Conservation (phyloP, 1,284 basidiomycete species). For the Stereum hirsutum region DNA sequence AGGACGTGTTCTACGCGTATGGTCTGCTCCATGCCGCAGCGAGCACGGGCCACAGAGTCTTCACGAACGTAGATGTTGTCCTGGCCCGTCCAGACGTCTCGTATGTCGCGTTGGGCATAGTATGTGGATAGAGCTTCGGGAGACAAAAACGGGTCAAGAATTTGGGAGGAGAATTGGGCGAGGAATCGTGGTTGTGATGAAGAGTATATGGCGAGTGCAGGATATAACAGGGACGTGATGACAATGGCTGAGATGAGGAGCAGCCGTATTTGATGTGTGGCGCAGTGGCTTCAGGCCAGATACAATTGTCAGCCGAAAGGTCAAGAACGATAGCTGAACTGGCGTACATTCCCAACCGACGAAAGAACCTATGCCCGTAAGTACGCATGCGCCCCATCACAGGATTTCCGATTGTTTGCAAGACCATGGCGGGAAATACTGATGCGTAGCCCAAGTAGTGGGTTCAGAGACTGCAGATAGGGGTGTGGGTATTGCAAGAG, state of each 20-base stretch:
- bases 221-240: slow-evolving; percentile 93
- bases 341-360: slow-evolving; percentile 69
- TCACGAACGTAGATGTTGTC: slow-evolving; percentile 51
- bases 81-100: slow-evolving; percentile 60
- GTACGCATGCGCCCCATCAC: slow-evolving; percentile 27
- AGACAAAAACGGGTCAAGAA: slow-evolving; percentile 54
- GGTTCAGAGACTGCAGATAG: no score
- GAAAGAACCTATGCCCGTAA: slow-evolving; percentile 46
- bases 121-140: slow-evolving; percentile 40
- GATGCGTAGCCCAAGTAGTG: not conserved
- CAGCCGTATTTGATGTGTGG: slow-evolving; percentile 87
- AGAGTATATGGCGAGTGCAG: slow-evolving; percentile 80
- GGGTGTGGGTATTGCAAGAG: no score
- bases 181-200: slow-evolving; percentile 58
- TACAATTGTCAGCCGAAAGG: slow-evolving; percentile 2
- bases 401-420: slow-evolving; percentile 3
- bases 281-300: slow-evolving; percentile 53
- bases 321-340: slow-evolving; percentile 2
- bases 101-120: slow-evolving; percentile 51
- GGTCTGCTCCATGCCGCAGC: slow-evolving; percentile 65
- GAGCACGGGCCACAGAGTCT: slow-evolving; percentile 62
- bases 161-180: slow-evolving; percentile 41
- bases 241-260: slow-evolving; percentile 90
- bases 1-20: slow-evolving; percentile 74
- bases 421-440: slow-evolving; percentile 7